These are phyloP conservation scores for Batkoa obscura DNA, from an alignment of 371 early-diverging fungal species.

Conservation along the genomic window DNA sequence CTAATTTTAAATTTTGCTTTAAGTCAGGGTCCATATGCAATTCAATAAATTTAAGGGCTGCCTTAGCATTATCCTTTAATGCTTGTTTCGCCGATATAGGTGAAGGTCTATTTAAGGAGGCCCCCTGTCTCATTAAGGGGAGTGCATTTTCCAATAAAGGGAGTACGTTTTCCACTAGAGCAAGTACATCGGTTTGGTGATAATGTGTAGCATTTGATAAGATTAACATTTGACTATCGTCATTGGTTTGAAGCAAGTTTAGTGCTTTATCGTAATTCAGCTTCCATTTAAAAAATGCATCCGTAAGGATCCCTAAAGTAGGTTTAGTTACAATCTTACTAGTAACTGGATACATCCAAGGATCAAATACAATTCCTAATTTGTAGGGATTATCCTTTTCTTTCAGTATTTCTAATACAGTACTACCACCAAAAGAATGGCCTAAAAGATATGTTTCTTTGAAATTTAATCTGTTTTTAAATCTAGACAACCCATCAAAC, in stretches of 20 bases:
- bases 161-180: background rate
- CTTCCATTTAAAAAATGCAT: slow-evolving; percentile 16
- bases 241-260: slow-evolving; percentile 1
- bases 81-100: too few species aligned
- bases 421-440: slow-evolving; percentile 38
- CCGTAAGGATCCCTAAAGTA: slow-evolving; percentile 17
- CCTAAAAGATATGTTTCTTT: slow-evolving; percentile 23
- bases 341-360: slow-evolving; percentile 18
- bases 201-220: background rate
- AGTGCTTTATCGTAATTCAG: slow-evolving; percentile 13
- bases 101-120: too few species aligned
- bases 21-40: too few species aligned
- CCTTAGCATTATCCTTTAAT: too few species aligned
- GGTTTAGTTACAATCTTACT: slow-evolving; percentile 9
- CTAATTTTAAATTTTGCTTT: too few species aligned
- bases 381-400: slow-evolving; percentile 11
- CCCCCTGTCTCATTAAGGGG: too few species aligned
- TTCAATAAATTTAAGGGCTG: too few species aligned
- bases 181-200: slow-evolving; percentile 4
- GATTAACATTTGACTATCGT: background rate
- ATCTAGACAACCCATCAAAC: background rate
- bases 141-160: too few species aligned
- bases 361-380: slow-evolving; percentile 21
- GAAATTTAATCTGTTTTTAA: slow-evolving; percentile 21
- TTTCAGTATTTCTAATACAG: slow-evolving; percentile 14